These are phyloP conservation scores for Melocanna baccifera DNA, from an alignment of 176 grass and related monocot genomes.

Conservation along the genomic window DNA sequence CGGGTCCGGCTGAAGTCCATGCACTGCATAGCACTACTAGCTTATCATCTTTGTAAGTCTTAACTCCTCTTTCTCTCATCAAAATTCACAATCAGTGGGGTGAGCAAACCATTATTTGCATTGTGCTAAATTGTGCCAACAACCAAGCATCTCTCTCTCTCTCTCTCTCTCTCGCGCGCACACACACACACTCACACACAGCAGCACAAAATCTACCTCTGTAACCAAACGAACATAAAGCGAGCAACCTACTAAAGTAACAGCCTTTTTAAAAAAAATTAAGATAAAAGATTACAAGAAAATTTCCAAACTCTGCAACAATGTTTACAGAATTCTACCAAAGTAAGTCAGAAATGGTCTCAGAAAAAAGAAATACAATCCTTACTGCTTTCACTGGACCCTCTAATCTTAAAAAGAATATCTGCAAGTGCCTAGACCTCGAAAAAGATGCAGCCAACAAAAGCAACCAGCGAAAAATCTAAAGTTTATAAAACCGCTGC, in stretches of 20 bases:
- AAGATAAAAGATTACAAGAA: neutral
- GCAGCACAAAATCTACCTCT: slow-evolving; percentile 28
- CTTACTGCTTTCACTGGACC: neutral
- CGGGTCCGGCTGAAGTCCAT: neutral
- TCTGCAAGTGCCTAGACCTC: neutral
- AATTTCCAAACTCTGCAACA: neutral
- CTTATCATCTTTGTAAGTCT: neutral
- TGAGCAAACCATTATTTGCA: neutral
- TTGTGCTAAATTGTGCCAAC: neutral
- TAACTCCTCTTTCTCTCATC: neutral
- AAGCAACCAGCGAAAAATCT: slow-evolving; percentile 4
- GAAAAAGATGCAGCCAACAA: neutral
- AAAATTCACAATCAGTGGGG: neutral
- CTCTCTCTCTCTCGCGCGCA: too few species aligned
- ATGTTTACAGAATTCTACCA: neutral
- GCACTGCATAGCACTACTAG: neutral
- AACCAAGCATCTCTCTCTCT: slow-evolving; percentile 3
- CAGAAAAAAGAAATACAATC: neutral
- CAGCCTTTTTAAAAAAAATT: neutral
- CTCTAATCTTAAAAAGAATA: neutral
- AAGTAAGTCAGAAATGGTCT: neutral
- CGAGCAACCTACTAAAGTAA: slow-evolving; percentile 26
- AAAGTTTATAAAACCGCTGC: neutral
- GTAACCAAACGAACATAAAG: slow-evolving; percentile 31
- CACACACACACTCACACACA: neutral